phyloP scores from a whole-genome alignment of 2,329 filamentous ascomycete genomes.

The Ilyonectria mors-panacis region DNA sequence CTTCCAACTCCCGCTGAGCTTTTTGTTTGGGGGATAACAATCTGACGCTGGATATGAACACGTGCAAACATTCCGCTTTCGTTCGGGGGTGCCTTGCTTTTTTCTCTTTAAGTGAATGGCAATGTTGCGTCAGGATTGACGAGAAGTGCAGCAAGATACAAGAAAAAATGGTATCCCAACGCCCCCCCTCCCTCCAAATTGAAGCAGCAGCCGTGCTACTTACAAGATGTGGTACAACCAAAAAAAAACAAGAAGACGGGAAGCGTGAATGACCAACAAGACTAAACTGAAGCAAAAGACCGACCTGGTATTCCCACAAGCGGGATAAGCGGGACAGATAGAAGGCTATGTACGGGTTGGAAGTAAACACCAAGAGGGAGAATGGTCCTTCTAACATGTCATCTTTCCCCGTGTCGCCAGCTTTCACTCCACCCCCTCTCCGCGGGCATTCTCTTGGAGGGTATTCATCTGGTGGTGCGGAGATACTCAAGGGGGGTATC shows the following conservation, averaged over 20 bases:
- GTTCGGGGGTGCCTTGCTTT: not conserved
- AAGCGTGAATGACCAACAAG: slow-evolving; percentile 1
- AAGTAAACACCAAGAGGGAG: slow-evolving; percentile 3
- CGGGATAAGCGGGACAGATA: not conserved
- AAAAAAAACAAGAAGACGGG: slow-evolving; percentile 4
- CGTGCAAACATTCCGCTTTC: slow-evolving; percentile 3
- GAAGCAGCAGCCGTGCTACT: not conserved
- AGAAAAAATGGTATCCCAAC: slow-evolving; percentile 8
- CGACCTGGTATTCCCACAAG: not conserved
- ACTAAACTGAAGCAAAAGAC: slow-evolving; percentile 11
- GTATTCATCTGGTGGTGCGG: slow-evolving; percentile 11
- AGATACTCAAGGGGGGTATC: slow-evolving; percentile 41
- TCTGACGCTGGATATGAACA: slow-evolving; percentile 17
- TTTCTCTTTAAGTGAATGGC: not conserved
- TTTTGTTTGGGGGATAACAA: slow-evolving; percentile 11
- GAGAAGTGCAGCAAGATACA: slow-evolving; percentile 9
- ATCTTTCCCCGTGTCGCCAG: not conserved
- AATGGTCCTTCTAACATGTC: not conserved
- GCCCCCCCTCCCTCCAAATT: slow-evolving; percentile 5
- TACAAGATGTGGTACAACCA: slow-evolving; percentile 14
- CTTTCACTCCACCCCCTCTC: not conserved
- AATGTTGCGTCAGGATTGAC: not conserved
- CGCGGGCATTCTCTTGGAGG: not conserved
- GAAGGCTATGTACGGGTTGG: slow-evolving; percentile 18
- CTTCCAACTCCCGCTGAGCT: slow-evolving; percentile 1